Evolutionary conservation across 345 rosid genomes (phyloP).

Genomic region (Aegle marmelos): DNA sequence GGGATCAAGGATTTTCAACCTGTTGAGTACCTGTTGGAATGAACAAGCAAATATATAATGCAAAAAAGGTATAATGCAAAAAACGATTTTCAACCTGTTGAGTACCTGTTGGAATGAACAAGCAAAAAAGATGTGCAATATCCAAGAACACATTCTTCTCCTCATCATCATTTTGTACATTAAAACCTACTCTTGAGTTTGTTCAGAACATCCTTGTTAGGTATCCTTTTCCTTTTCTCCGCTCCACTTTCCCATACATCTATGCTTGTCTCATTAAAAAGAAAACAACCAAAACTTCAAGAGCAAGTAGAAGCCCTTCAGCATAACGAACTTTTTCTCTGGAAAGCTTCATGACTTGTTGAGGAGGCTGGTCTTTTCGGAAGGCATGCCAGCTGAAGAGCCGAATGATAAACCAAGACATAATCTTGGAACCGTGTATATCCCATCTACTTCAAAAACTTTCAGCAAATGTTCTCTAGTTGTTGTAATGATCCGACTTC

Average conservation of each 20-base stretch:
- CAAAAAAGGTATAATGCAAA: neutral
- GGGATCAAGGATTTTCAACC: neutral
- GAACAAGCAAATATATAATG: neutral
- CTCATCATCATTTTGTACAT: neutral
- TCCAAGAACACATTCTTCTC: neutral
- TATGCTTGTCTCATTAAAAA: neutral
- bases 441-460: neutral
- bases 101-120: neutral
- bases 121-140: neutral
- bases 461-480: neutral
- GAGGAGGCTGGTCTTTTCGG: neutral
- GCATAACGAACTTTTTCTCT: neutral
- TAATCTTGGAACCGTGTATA: neutral
- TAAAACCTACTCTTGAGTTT: conserved; percentile 3
- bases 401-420: neutral
- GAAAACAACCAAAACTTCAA: neutral
- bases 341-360: neutral
- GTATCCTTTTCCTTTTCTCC: neutral
- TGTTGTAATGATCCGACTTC: neutral
- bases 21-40: neutral
- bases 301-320: neutral
- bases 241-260: neutral
- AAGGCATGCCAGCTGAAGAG: neutral
- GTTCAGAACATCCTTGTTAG: neutral
- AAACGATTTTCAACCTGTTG: neutral